These are phyloP conservation scores for Aspergillus pseudoviridinutans DNA, from an alignment of 2,329 filamentous ascomycete species.

Conservation along the genomic window DNA sequence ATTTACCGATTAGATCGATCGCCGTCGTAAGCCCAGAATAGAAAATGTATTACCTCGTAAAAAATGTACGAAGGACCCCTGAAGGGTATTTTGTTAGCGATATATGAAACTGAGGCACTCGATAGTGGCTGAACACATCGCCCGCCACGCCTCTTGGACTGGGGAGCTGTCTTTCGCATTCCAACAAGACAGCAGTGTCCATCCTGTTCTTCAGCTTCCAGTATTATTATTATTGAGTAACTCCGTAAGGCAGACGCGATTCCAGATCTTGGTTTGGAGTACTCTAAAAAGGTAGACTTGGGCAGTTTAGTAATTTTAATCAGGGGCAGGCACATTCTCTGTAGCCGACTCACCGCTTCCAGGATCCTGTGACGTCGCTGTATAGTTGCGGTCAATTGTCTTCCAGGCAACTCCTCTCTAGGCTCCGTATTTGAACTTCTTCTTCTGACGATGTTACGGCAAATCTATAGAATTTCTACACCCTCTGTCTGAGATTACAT, in stretches of 20 bases:
- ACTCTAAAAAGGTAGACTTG: no score
- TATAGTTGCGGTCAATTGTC: neutral
- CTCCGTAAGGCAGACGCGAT: no score
- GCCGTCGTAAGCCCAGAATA: neutral
- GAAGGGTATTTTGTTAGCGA: no score
- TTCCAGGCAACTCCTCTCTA: neutral
- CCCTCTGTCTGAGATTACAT: conserved; percentile 1
- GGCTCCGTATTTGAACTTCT: neutral
- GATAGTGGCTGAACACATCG: no score
- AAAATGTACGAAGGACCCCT: no score
- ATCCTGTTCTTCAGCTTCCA: neutral
- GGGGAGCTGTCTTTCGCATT: neutral
- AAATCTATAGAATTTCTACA: conserved; percentile 1
- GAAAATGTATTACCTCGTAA: fast-evolving
- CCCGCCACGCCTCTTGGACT: no score
- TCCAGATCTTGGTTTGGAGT: no score
- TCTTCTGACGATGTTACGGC: neutral
- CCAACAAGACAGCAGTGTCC: neutral
- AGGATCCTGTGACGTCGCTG: neutral
- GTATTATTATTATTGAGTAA: neutral
- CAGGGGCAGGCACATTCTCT: neutral
- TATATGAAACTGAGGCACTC: no score
- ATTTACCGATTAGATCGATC: neutral
- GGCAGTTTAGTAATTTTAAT: neutral
- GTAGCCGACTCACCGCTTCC: neutral